Evolutionary conservation across 306 rosid genomes (phyloP).

Genomic region (Glycine latifolia): DNA sequence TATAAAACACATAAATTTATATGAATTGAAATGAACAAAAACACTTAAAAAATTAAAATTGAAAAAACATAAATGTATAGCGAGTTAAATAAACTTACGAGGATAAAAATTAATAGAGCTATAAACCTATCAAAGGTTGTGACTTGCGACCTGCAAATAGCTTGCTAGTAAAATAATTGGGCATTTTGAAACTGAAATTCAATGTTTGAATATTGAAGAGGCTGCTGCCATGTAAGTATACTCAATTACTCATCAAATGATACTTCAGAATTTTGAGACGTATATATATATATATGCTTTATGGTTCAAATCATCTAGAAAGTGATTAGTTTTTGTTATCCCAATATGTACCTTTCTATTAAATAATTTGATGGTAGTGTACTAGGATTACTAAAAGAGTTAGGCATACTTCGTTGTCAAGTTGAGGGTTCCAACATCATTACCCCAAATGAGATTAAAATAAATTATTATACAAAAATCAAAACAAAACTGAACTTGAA

Average conservation of each 20-base stretch:
- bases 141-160: not conserved
- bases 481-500: not conserved
- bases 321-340: not conserved
- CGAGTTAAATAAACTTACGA: too few relatives aligned
- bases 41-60: too few relatives aligned
- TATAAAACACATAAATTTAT: too few relatives aligned
- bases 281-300: not conserved
- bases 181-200: not conserved
- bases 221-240: not conserved
- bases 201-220: not conserved
- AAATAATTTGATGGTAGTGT: not conserved
- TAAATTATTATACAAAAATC: not conserved
- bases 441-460: not conserved
- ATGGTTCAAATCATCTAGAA: not conserved
- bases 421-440: constrained; percentile 9
- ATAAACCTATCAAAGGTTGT: not conserved
- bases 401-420: constrained; percentile 5
- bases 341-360: constrained; percentile 1
- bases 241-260: not conserved
- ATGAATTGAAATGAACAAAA: too few relatives aligned
- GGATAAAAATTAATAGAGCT: too few relatives aligned
- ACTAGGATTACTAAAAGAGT: not conserved
- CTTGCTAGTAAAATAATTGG: constrained; percentile 3
- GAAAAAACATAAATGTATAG: too few relatives aligned
- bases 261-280: not conserved